These are phyloP conservation scores for Teunomyces barrocoloradensis DNA, from an alignment of 805 yeast genomes.

Conservation along the genomic window DNA sequence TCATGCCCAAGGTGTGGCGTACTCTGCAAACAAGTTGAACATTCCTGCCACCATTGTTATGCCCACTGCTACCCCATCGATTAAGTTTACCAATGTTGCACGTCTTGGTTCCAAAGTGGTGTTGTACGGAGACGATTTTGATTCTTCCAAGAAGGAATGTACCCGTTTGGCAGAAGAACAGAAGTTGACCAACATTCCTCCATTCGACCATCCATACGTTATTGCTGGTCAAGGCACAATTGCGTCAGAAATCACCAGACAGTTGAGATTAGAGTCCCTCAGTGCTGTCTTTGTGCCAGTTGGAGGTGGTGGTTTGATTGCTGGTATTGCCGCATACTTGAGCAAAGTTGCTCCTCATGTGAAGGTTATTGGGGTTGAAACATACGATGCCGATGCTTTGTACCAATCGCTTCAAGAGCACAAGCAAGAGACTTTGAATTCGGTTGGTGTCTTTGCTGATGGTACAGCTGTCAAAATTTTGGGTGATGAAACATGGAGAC, in stretches of 20 bases:
- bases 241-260: conserved; percentile 89
- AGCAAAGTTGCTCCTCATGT: conserved; percentile 98
- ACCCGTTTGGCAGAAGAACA: conserved; percentile 62
- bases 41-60: conserved; percentile 96
- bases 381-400: conserved; percentile 93
- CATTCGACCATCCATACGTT: conserved; percentile 96
- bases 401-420: conserved; percentile 61
- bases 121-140: conserved; percentile 89
- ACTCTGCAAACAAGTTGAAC: conserved; percentile 75
- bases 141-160: conserved; percentile 92
- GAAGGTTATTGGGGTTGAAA: conserved; percentile 92
- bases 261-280: conserved; percentile 70
- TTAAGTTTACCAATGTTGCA: conserved; percentile 87
- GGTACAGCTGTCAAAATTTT: conserved; percentile 93
- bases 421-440: conserved; percentile 52
- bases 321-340: conserved; percentile 87
- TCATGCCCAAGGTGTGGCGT: conserved; percentile 99
- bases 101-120: conserved; percentile 94
- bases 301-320: conserved; percentile 96
- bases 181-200: conserved; percentile 90
- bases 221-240: conserved; percentile 99
- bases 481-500: conserved; percentile 89
- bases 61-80: conserved; percentile 97
- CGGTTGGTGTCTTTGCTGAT: conserved; percentile 97
- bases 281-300: conserved; percentile 88